Base-by-base conservation (phyloP, 495 filamentous ascomycete species). In the Parathielavia appendiculata region DNA sequence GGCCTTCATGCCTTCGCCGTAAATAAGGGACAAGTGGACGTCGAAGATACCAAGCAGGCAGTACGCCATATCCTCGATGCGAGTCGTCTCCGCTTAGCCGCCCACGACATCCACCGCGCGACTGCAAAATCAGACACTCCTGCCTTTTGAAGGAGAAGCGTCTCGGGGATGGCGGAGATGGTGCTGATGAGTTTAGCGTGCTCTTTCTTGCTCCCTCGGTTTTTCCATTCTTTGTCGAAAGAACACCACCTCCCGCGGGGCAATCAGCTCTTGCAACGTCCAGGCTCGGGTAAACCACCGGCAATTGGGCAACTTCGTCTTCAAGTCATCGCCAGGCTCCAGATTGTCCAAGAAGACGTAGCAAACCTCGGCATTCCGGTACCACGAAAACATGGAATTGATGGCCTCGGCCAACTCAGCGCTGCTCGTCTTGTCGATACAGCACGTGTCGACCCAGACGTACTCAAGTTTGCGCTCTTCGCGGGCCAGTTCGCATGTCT, bases 391-490 rank as follows among this genome's bases (percentile, higher is more conserved):
- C 49, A 52, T 52, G 11, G 49, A 52, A 19, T 52, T 52, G 17
- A 52, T 52, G 19, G 49, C 49, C 19, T 52, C 49, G 35, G 49
- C 10, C 1, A 52, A 35, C 49, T 52, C 49, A 19, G 49, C 49
- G 20, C 49, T 52, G 20, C 49, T 52, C 12, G 34, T 39, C 49
- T 52, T 52, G 20, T 52, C 49, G 49, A 52, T 59, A 34, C 71
- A 75, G 57, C 69, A 72, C n/a, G 70, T 71, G 59, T 73, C 71
- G 16, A 72, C 52, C 69, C 68, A 73, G 1, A 53, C 65, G 40
- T 70, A 71, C 2, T 51, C 44, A 34, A 63, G 51, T 0, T 39
- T 52, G 20, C n/a, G n/a, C n/a, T n/a, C n/a, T n/a, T 66, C 35
- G 8, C 46, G 13, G 16, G 70, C 67, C 10, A 64, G 32, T 0